Evolutionary conservation across 345 rosid species (phyloP).

Genomic region (Lepidium didymum): DNA sequence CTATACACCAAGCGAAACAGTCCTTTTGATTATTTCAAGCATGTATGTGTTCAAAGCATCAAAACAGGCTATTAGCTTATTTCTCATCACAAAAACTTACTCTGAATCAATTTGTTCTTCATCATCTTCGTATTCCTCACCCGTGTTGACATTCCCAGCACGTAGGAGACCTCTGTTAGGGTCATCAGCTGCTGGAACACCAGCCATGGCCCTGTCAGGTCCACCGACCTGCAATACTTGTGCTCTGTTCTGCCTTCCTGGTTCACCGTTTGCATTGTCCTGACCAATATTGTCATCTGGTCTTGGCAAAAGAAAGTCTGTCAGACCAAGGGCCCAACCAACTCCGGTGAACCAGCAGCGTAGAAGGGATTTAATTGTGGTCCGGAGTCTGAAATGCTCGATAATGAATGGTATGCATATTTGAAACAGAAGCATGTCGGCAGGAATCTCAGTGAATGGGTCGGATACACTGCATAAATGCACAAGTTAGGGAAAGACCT

Average conservation of each 20-base stretch:
- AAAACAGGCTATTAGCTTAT: not conserved
- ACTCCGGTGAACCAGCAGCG: slow-evolving; percentile 89
- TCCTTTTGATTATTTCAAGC: not conserved
- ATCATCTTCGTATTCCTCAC: slow-evolving; percentile 57
- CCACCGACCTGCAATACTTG: slow-evolving; percentile 48
- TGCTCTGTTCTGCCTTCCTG: slow-evolving; percentile 63
- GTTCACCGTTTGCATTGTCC: slow-evolving; percentile 70
- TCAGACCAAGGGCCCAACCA: slow-evolving; percentile 89
- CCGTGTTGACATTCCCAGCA: slow-evolving; percentile 29
- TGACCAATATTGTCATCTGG: slow-evolving; percentile 69
- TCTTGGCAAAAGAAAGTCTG: slow-evolving; percentile 78
- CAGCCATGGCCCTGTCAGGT: slow-evolving; percentile 60
- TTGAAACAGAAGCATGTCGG: slow-evolving; percentile 96
- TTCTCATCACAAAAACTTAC: slow-evolving; percentile 41
- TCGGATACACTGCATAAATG: slow-evolving; percentile 71
- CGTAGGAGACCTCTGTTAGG: slow-evolving; percentile 39
- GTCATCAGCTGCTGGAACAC: slow-evolving; percentile 45
- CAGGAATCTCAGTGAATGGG: slow-evolving; percentile 98
- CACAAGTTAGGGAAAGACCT: not conserved
- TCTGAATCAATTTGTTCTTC: slow-evolving; percentile 88
- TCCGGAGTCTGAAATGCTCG: slow-evolving; percentile 85
- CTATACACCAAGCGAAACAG: not conserved
- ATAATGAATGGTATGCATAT: slow-evolving; percentile 96
- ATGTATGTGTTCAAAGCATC: not conserved
- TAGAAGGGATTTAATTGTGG: slow-evolving; percentile 82